Base-by-base conservation (phyloP, 1,284 basidiomycete genomes). In the Austroboletus niveus region DNA sequence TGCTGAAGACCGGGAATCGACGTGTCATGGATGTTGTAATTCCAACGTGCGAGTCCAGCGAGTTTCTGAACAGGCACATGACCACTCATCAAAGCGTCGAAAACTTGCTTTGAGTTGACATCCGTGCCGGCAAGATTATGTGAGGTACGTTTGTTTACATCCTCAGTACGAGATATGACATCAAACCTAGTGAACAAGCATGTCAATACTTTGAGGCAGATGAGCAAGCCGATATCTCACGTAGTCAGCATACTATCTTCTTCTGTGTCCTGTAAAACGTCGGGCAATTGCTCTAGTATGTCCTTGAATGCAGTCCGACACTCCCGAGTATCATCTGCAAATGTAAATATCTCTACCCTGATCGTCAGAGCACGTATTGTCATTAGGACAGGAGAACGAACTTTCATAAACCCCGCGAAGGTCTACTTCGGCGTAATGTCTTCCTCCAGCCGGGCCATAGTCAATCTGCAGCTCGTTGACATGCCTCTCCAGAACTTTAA, bases 51-150 rank as follows among this genome's bases (percentile, higher is more conserved):
- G 45, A 59, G 60, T 48, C 63, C 66, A n/a, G 60, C 65, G 22
- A 85, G 59, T 9, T 62, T 52, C n/a, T 72, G 59, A 9, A 69
- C 59, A 11, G 77, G 72, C 7, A 85, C 63, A 8, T 74, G 75
- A 31, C 73, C 77, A 59, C 75, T 73, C 12, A 65, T 63, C 44
- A 86, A 60, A 2, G 79, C 79, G 42, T 76, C 76, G 63, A 78
- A 83, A 5, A 77, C 80, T 45, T 76, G 67, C 12, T 66, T 68
- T 8, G 78, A 77, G 54, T 79, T 78, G 39, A 86, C 63, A 10
- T 69, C 59, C 56, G 72, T 77, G 10, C 75, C 74, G 0, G 80
- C 73, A 24, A 87, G 66, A 59, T 87, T 85, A 59, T 83, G 79
- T 2, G 82, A 72, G 48, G 65, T 52, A 15, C 72, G 57, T 7